A percentile compares a stretch with the other conserved stretches of the same genome.
Evolutionary conservation across 169 alveolate species (phyloP).

Genomic region (Cyclospora cayetanensis): DNA sequence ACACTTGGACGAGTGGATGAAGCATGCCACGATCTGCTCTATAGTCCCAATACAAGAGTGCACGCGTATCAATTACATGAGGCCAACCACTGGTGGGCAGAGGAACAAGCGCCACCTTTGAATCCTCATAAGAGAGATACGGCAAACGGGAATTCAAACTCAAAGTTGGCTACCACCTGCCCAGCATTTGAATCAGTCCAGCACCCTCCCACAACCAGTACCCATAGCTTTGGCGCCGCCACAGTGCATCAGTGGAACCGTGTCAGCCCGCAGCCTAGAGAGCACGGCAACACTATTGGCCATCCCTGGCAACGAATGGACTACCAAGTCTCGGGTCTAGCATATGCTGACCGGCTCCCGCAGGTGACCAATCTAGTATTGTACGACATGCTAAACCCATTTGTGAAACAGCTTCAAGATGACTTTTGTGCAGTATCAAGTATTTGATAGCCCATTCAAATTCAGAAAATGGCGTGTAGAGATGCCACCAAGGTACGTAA

Average conservation of each 20-base stretch:
- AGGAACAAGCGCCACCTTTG: neutral
- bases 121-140: neutral
- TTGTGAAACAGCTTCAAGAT: no score
- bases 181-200: neutral
- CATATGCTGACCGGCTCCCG: no score
- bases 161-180: neutral
- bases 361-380: no score
- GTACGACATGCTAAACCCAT: no score
- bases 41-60: neutral
- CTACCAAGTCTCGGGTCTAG: no score
- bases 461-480: no score
- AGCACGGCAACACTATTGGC: neutral
- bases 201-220: neutral
- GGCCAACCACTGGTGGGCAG: slow-evolving; percentile 59
- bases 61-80: slow-evolving; percentile 21
- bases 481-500: no score
- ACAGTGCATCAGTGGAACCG: neutral
- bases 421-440: no score
- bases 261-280: neutral
- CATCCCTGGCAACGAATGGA: no score
- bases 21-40: slow-evolving; percentile 55
- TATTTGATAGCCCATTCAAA: no score
- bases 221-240: neutral
- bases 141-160: neutral
- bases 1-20: slow-evolving; percentile 23